Evolutionary conservation across 2,329 filamentous ascomycete species (phyloP), one percentile per base, ranked within the genome.

Genomic region (Ciborinia camelliae): DNA sequence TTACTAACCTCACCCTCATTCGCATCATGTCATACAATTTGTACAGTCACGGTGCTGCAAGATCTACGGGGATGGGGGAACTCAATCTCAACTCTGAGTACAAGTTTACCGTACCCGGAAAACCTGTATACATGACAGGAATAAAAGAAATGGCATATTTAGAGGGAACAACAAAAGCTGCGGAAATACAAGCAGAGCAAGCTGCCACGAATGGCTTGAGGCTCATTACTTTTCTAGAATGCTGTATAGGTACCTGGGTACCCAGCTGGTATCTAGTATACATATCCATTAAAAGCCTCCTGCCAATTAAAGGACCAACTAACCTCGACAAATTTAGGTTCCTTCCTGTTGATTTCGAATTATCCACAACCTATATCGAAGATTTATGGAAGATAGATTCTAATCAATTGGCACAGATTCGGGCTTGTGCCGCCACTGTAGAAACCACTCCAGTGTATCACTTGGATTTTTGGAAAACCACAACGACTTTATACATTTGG

Each of bases 161-260:
- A 57, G 10, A 43, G 15, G 3, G 26, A 12, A 28, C 28, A 28
- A 41, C 47, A 18, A 39, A 32, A 39, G 43, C 84, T 8, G 81
- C 79, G 28, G 81, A 81, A 8, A 79, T 82, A 0, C 84, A 88
- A 70, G 80, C 81, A 6, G 74, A 78, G 45, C 80, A 84, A 68
- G 86, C 86, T 0, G 81, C 81, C 1, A 67, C 73, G 12, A 79
- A 82, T 51, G 82, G 81, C 1, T 83, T 82, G 2, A 79, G 85
- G 65, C 74, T 88, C 3, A 71, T 88, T 10, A 78, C 79, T 0
- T 85, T 85, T 59, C 81, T 82, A 0, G 81, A 85, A 71, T 79
- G 79, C 47, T 84, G 80, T 79, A 58, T 47, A 41, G 39, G 1
- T 30, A 58, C n/a, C 52, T n/a, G 51, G 52, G 5, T 63, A 59